These are phyloP conservation scores for Lantana camara DNA, from an alignment of 257 asterid genomes.

Conservation along the genomic window DNA sequence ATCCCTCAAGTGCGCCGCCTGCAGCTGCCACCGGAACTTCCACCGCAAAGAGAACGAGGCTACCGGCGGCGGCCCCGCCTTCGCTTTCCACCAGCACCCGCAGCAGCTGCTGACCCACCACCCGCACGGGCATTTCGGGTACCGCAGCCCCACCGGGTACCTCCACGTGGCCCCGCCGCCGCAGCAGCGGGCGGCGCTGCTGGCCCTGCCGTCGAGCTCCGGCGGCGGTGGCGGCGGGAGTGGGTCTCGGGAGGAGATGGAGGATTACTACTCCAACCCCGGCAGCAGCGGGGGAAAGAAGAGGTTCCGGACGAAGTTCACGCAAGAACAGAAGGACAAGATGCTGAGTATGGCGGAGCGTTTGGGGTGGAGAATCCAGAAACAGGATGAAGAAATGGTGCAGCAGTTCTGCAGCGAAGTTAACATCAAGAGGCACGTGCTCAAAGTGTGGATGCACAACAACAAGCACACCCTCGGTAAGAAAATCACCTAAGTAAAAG, in stretches of 20 bases:
- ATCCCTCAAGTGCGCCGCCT: slow-evolving; percentile 73
- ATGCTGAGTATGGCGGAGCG: slow-evolving; percentile 70
- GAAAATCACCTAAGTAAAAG: slow-evolving; percentile 44
- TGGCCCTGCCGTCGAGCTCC: slow-evolving; percentile 67
- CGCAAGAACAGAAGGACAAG: slow-evolving; percentile 70
- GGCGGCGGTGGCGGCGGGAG: slow-evolving; percentile 56
- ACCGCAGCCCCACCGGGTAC: slow-evolving; percentile 60
- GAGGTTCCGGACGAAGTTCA: slow-evolving; percentile 64
- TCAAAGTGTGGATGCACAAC: slow-evolving; percentile 90
- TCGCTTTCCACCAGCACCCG: slow-evolving; percentile 30
- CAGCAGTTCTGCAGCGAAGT: slow-evolving; percentile 58
- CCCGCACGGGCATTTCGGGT: slow-evolving; percentile 44
- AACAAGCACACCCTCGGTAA: slow-evolving; percentile 80
- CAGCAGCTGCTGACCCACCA: slow-evolving; percentile 41
- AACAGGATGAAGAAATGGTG: slow-evolving; percentile 65
- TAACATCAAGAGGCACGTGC: slow-evolving; percentile 70
- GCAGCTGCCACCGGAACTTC: slow-evolving; percentile 82
- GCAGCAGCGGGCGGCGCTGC: slow-evolving; percentile 36
- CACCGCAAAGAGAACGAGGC: slow-evolving; percentile 60
- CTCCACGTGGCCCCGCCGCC: slow-evolving; percentile 43
- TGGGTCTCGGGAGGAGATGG: slow-evolving; percentile 52
- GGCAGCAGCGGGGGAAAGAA: slow-evolving; percentile 50
- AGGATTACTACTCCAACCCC: slow-evolving; percentile 44
- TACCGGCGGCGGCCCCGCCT: slow-evolving; percentile 14
- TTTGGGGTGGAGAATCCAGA: slow-evolving; percentile 73